Evolutionary conservation across 148 eudicot genomes (phyloP).

Genomic region (Heliosperma pusillum): DNA sequence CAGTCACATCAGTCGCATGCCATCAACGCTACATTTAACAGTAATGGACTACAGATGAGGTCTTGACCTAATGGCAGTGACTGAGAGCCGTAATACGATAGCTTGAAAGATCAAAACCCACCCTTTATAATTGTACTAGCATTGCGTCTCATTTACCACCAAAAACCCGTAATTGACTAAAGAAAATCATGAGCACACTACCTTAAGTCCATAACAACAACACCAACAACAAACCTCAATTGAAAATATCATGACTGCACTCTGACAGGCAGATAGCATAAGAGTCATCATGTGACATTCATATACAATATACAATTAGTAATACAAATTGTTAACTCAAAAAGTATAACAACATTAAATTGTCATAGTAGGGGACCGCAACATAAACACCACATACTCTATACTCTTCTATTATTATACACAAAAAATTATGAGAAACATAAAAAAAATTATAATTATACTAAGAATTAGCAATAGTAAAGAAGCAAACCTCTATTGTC

Average conservation of each 20-base stretch:
- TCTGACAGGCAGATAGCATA: not conserved
- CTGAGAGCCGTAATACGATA: not conserved
- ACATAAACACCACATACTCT: not conserved
- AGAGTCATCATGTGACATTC: conserved; percentile 12
- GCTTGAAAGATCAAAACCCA: not conserved
- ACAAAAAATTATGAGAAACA: conserved; percentile 7
- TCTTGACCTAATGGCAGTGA: not conserved
- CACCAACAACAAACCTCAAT: not conserved
- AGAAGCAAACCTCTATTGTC: conserved; percentile 70
- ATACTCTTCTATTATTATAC: not conserved
- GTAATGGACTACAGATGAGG: not conserved
- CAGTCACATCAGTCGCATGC: not conserved
- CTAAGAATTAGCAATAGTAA: not conserved
- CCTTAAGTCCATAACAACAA: not conserved
- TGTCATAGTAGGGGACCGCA: not conserved
- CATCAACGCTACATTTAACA: not conserved
- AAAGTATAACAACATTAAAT: not conserved
- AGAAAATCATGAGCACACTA: not conserved
- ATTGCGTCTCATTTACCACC: not conserved
- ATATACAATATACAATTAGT: not conserved
- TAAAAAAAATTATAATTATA: not conserved
- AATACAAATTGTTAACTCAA: not conserved
- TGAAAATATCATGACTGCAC: conserved; percentile 3
- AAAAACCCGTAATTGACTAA: not conserved
- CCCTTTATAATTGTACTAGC: not conserved